Conservation (phyloP, 2,329 filamentous ascomycete genomes). For the Nigrospora osmanthi region DNA sequence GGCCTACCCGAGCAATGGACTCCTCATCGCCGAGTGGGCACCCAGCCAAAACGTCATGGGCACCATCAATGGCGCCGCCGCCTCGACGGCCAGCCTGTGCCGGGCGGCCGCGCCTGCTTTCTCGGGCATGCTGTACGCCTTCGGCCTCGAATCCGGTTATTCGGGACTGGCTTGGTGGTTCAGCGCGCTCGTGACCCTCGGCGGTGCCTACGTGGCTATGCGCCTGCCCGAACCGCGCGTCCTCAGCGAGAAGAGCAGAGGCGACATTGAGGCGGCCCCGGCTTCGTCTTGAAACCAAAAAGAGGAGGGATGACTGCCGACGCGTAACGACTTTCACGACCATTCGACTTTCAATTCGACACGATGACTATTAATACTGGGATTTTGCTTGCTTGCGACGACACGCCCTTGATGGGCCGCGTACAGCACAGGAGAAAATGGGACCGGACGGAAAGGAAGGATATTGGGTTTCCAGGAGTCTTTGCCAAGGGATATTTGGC, state of each 20-base stretch:
- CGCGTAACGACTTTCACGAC: no score
- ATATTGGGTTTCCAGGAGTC: no score
- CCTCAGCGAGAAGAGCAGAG: constrained; percentile 28
- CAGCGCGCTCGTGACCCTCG: constrained; percentile 66
- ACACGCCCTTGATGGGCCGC: no score
- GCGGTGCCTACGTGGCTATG: constrained; percentile 68
- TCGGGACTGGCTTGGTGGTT: constrained; percentile 93
- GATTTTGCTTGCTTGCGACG: no score
- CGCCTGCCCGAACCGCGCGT: constrained; percentile 61
- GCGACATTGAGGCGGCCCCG: constrained; percentile 4
- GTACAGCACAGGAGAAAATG: no score
- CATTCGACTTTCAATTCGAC: no score
- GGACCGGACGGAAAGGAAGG: no score
- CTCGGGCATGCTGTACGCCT: constrained; percentile 76
- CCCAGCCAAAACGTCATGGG: constrained; percentile 79
- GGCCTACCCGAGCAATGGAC: constrained; percentile 83
- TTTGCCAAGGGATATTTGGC: no score
- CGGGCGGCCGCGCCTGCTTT: constrained; percentile 83
- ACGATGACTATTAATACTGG: no score
- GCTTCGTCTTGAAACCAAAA: not conserved
- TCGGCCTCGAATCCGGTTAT: constrained; percentile 72
- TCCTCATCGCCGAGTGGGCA: constrained; percentile 82
- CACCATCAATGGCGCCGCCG: constrained; percentile 86
- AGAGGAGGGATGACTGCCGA: no score
- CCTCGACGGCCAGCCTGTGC: constrained; percentile 82